Base-by-base conservation (phyloP, 129 eudicot species). In the Saussurea involucrata region DNA sequence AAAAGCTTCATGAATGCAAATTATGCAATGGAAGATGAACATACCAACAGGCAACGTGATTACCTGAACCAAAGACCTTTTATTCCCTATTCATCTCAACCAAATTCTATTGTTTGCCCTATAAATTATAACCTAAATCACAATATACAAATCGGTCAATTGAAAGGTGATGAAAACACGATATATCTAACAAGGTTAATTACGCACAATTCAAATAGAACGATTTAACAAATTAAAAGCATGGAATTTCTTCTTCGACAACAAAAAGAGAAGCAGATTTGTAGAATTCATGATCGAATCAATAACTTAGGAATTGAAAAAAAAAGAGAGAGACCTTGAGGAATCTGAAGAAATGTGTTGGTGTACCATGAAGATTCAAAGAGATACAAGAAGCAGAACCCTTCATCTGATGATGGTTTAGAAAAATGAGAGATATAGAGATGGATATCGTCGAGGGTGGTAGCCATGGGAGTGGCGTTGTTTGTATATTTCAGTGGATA, bases 341-440 rank as follows among this genome's bases (percentile, higher is more conserved):
- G 68, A 73, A 72, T 44, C n/a, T 79, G 78, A 72, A 63, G 73
- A 76, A 65, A 76, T 44, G 53, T 13, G 55, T 42, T 53, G 67
- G 71, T 36, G 29, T 22, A 75, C 42, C 73, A 78, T 69, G 82
- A 69, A 31, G 53, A 76, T 28, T 6, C 18, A 44, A 57, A 57
- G 53, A 40, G 74, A 77, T 31, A 29, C 31, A 33, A 21, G 83
- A 72, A 66, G 60, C 60, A 53, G 69, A 80, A 73, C 8, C 83
- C 40, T 80, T 66, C 79, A 73, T 80, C 29, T 65, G 74, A 73
- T 68, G 73, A 49, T 44, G 49, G 73, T 42, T 42, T 40, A 36
- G 28, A 71, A 65, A 68, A 42, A 28, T 44, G 72, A 24, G 80
- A 75, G 63, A 44, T 44, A 8, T 49, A 27, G 72, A 63, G 9